These are phyloP conservation scores for Mortierella sp. DNA, from an alignment of 371 early-diverging fungal genomes.

Conservation along the genomic window DNA sequence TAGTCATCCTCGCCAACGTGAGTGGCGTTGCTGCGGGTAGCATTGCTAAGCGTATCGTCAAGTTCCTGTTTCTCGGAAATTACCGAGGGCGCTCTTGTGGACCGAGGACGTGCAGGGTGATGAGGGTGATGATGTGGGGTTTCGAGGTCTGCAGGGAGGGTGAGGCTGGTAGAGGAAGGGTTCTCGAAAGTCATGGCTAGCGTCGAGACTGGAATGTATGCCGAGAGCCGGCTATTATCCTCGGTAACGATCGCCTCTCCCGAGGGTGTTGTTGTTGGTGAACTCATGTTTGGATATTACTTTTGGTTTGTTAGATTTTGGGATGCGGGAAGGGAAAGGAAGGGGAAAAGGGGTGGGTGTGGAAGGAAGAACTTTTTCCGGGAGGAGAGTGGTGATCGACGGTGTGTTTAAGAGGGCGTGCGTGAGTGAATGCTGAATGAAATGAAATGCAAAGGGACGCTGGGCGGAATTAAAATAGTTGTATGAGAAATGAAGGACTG, in stretches of 20 bases:
- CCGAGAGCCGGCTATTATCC: neutral
- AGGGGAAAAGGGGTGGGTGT: neutral
- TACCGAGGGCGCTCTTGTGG: slow-evolving; percentile 25
- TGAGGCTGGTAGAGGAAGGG: slow-evolving; percentile 40
- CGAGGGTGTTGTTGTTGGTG: neutral
- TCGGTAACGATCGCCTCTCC: neutral
- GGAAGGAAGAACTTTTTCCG: neutral
- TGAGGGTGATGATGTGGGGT: neutral
- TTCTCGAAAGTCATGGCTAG: slow-evolving; percentile 42
- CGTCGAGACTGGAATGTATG: slow-evolving; percentile 25
- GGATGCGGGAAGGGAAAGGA: neutral
- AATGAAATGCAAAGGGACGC: neutral
- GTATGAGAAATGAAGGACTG: neutral
- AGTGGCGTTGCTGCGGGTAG: neutral
- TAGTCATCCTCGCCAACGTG: slow-evolving; percentile 15
- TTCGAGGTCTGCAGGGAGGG: slow-evolving; percentile 21
- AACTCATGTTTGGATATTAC: slow-evolving; percentile 13
- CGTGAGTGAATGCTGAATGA: neutral
- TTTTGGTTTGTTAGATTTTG: neutral
- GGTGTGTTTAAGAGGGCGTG: neutral
- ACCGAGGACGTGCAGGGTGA: slow-evolving; percentile 8
- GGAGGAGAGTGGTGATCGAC: neutral
- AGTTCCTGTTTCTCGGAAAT: slow-evolving; percentile 23
- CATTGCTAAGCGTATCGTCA: slow-evolving; percentile 2
- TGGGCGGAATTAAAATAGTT: neutral